A percentile compares a stretch with the other conserved stretches of the same genome.
Conservation (phyloP, 2,329 filamentous ascomycete genomes). For the Ceratocystis eucalypticola region DNA sequence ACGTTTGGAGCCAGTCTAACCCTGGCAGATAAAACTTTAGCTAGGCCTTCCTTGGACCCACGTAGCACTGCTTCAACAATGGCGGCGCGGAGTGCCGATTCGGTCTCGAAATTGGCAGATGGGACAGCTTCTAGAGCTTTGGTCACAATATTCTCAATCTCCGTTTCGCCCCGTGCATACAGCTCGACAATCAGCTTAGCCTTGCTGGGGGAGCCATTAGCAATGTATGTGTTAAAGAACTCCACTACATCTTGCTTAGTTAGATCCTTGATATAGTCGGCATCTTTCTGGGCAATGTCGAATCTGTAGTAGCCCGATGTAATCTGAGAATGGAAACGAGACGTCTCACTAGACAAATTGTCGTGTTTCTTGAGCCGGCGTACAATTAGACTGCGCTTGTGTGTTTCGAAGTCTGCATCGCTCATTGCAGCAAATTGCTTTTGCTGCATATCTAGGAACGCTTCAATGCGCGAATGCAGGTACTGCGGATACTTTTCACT, state of each 20-base stretch:
- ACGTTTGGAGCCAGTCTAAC: neutral
- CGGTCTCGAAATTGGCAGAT: constrained; percentile 15
- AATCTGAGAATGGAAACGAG: constrained; percentile 64
- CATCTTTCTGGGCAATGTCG: constrained; percentile 64
- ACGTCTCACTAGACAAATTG: constrained; percentile 75
- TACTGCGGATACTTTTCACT: constrained; percentile 77
- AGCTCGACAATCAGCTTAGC: constrained; percentile 80
- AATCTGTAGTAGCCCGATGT: constrained; percentile 82
- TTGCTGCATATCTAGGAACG: constrained; percentile 59
- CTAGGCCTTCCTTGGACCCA: constrained; percentile 8
- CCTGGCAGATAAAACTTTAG: neutral
- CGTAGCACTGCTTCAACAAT: constrained; percentile 16
- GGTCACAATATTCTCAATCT: constrained; percentile 20
- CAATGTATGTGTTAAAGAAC: constrained; percentile 66
- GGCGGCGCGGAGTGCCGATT: constrained; percentile 19
- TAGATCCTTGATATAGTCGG: constrained; percentile 55
- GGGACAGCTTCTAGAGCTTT: constrained; percentile 11
- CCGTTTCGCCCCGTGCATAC: constrained; percentile 50
- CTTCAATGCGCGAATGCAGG: constrained; percentile 74
- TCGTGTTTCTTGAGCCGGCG: constrained; percentile 83
- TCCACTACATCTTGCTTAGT: constrained; percentile 67
- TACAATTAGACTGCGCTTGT: constrained; percentile 80
- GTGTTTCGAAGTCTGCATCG: constrained; percentile 71
- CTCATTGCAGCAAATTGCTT: constrained; percentile 60
- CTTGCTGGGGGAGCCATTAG: constrained; percentile 55